Evolutionary conservation across 129 eudicot species (phyloP), one percentile per base, ranked within the genome.

Genomic region (Chrysanthemum makinoi): DNA sequence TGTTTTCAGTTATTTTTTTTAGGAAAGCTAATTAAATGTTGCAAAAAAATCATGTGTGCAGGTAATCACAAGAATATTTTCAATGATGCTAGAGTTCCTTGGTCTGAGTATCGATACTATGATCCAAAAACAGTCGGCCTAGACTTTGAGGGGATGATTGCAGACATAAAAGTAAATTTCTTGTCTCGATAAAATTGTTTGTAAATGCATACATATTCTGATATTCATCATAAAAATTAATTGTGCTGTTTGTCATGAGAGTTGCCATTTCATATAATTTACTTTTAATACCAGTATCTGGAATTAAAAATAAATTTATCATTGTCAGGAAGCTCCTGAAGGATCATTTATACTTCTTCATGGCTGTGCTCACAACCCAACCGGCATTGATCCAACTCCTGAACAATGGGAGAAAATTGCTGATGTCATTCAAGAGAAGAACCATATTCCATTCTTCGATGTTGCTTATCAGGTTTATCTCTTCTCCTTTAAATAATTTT

Each of bases 331-430:
- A 16, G 99, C 99, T 63, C 97, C 97, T 1, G 86, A 87, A 53
- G 99, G 99, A 68, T 86, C 99, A 5, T 94, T 94, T 81, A 77
- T 94, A 65, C 81, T 94, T 82, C 99, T 94, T 79, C 99, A 94
- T 69, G 99, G 99, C 20, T 94, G 99, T 84, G 99, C 99, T n/a
- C 99, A 94, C 84, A 94, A 94, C 69, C 99, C 99, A 75, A 94
- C 99, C 43, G 99, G 97, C 52, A 94, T 94, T 69, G 99, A 94
- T 81, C 99, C 99, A 78, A 87, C 97, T 50, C 96, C 77, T 47
- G 91, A 90, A 75, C 99, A 90, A 54, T 94, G 99, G 99, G 89
- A 82, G 74, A 81, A 57, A 75, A 94, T 94, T 51, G 99, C 99
- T 65, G 96, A 94, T 84, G 88, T 83, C 79, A 90, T 94, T 74